Evolutionary conservation across 345 rosid species (phyloP), one percentile per base, ranked within the genome.

Genomic region (Geranium brycei): DNA sequence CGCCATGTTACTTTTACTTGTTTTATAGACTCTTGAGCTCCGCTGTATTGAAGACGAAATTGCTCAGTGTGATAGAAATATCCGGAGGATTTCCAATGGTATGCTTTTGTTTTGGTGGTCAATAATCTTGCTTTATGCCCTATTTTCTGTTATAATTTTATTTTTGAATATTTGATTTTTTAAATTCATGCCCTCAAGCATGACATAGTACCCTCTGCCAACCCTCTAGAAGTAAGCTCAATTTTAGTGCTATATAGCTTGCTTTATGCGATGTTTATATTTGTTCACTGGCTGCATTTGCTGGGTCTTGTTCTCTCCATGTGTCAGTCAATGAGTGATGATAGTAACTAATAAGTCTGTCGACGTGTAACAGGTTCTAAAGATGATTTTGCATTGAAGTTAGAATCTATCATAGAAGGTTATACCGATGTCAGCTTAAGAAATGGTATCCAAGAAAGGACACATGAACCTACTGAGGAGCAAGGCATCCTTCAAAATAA

Each of bases 31-130:
- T 72, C 73, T 75, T 64, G 83, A 85, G 75, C 91, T 66, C n/a
- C 81, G 93, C 13, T 19, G 66, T 23, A 74, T 88, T 17, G 85
- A 83, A 71, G 91, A 86, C 61, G 85, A 83, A 71, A 83, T 91
- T 78, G 89, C 89, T 61, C 62, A 71, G 63, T 84, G 80, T 61
- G 91, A 88, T 71, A 75, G 72, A 66, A 32, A 62, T 61, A 80
- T 88, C 64, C 78, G 78, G 65, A 76, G 62, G 38, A 67, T 91
- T 64, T 65, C 77, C 64, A 70, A 65, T 56, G 85, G 92, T 84
- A 74, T 47, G 67, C 31, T 51, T 60, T 64, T 38, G 7, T 41
- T 64, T 56, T 13, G 0, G 3, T 64, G 16, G 47, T 59, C 28
- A 47, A 11, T 47, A 19, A 35, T 40, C 32, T 62, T 19, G 18